A percentile compares a stretch with the other conserved stretches of the same genome.
Conservation (phyloP, 106 monocot species). For the Acorus calamus region DNA sequence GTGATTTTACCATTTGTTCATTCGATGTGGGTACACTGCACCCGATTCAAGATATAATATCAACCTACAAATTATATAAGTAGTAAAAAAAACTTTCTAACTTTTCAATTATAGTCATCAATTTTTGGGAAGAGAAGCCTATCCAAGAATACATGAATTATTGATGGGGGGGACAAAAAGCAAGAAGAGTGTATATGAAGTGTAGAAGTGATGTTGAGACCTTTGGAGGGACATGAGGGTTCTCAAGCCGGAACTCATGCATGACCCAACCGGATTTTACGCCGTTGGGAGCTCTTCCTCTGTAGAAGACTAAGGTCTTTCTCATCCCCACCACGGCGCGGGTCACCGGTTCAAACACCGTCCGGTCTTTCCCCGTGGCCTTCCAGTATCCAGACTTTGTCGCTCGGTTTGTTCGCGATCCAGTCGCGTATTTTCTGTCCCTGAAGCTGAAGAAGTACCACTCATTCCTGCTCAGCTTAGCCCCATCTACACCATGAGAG, state of each 20-base stretch:
- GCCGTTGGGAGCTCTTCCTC: conserved; percentile 22
- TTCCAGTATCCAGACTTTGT: conserved; percentile 28
- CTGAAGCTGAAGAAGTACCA: conserved; percentile 36
- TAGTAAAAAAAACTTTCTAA: no score
- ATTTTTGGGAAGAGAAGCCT: not conserved
- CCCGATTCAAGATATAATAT: no score
- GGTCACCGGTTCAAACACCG: conserved; percentile 4
- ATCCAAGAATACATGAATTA: not conserved
- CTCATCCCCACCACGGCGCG: conserved; percentile 14
- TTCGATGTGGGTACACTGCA: no score
- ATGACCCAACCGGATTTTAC: conserved; percentile 23
- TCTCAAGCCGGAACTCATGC: conserved; percentile 23
- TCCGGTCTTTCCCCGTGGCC: conserved; percentile 25
- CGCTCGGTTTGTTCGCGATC: conserved; percentile 17
- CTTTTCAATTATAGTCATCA: no score
- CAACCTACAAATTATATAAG: no score
- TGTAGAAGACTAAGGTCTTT: conserved; percentile 30
- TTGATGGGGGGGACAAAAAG: no score
- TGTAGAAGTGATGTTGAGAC: not conserved
- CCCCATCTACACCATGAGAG: conserved; percentile 2
- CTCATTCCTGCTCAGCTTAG: conserved; percentile 13
- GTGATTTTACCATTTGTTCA: no score
- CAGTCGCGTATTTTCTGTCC: conserved; percentile 21
- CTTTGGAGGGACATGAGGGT: conserved; percentile 6
- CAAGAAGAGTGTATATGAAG: not conserved